phyloP scores from a whole-genome alignment of 2,329 filamentous ascomycete genomes.

The Sporothrix globosa region DNA sequence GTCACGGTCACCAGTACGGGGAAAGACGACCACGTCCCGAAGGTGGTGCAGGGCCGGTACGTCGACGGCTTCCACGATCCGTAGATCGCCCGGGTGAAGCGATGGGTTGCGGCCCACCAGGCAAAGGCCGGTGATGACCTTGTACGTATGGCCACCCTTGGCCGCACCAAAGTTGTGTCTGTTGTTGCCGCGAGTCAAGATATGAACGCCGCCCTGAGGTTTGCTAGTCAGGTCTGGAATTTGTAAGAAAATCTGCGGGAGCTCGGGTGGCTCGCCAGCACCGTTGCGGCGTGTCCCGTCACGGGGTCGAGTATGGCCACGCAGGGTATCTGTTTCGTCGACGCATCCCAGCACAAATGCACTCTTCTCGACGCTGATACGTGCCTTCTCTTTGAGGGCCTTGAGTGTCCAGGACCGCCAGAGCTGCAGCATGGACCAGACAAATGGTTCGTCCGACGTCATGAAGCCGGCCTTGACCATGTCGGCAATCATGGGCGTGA shows the following conservation, averaged over 20 bases:
- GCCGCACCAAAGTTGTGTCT: background rate
- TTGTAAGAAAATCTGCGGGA: slow-evolving; percentile 91
- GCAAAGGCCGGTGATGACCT: slow-evolving; percentile 74
- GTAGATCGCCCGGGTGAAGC: slow-evolving; percentile 87
- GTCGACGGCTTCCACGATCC: slow-evolving; percentile 83
- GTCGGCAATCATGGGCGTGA: slow-evolving; percentile 71
- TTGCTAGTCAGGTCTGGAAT: slow-evolving; percentile 56
- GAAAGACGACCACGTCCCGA: slow-evolving; percentile 84
- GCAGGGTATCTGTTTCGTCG: slow-evolving; percentile 77
- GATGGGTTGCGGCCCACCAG: slow-evolving; percentile 90
- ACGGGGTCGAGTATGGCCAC: slow-evolving; percentile 61
- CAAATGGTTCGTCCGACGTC: slow-evolving; percentile 73
- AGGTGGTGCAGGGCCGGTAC: slow-evolving; percentile 73
- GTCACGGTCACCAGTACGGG: slow-evolving; percentile 58
- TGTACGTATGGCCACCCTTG: slow-evolving; percentile 49
- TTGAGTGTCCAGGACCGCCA: slow-evolving; percentile 93
- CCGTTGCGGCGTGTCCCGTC: slow-evolving; percentile 47
- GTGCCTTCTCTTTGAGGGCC: slow-evolving; percentile 87
- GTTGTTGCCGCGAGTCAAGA: slow-evolving; percentile 15
- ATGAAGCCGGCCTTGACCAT: slow-evolving; percentile 84
- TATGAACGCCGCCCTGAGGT: slow-evolving; percentile 48
- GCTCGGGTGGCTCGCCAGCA: slow-evolving; percentile 48
- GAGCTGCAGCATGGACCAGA: slow-evolving; percentile 74
- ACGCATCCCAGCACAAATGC: slow-evolving; percentile 87
- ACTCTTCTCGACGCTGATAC: slow-evolving; percentile 77